phyloP scores from a whole-genome alignment of 257 asterid species.

The Lavandula angustifolia region DNA sequence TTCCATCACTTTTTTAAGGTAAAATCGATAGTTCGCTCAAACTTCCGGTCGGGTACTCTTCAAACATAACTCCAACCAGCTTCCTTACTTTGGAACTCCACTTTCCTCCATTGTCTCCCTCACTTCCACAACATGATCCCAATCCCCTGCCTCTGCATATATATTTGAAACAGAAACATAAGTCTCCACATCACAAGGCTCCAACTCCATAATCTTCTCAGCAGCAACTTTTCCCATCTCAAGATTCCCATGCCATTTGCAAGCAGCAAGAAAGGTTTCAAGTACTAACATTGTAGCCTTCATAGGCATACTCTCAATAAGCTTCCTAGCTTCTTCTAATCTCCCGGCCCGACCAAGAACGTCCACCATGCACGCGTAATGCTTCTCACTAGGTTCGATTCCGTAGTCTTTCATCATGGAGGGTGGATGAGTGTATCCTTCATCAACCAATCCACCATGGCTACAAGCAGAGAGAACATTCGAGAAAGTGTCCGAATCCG shows the following conservation, averaged over 20 bases:
- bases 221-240: constrained; percentile 66
- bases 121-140: constrained; percentile 60
- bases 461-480: constrained; percentile 81
- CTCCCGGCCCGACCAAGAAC: constrained; percentile 82
- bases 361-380: constrained; percentile 80
- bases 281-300: constrained; percentile 54
- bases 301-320: constrained; percentile 61
- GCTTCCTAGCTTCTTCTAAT: constrained; percentile 66
- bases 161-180: constrained; percentile 64
- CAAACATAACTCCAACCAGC: constrained; percentile 76
- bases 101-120: constrained; percentile 54
- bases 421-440: constrained; percentile 61
- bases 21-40: too few species aligned
- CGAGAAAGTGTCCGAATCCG: constrained; percentile 60
- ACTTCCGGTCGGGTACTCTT: constrained; percentile 4
- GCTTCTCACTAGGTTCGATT: constrained; percentile 60
- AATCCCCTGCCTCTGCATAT: constrained; percentile 71
- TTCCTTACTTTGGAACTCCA: constrained; percentile 47
- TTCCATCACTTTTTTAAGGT: too few species aligned
- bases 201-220: constrained; percentile 55
- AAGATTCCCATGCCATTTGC: constrained; percentile 58
- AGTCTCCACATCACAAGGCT: constrained; percentile 58
- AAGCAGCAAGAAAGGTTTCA: constrained; percentile 80
- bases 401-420: constrained; percentile 69
- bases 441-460: constrained; percentile 72